Base-by-base conservation (phyloP, 208 protist genomes). In the Trypanosoma avium region DNA sequence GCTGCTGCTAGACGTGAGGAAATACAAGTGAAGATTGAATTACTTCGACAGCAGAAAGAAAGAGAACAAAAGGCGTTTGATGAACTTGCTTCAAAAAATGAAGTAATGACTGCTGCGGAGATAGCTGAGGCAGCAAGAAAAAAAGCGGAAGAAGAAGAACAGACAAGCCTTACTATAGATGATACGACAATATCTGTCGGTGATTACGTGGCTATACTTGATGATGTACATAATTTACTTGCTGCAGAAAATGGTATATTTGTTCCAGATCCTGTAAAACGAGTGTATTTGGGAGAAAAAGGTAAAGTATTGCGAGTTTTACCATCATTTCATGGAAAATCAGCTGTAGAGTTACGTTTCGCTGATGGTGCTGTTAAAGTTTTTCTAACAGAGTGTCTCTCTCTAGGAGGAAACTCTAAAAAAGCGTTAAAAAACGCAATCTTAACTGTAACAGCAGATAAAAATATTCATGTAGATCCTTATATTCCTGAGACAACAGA, bases 331-430 rank as follows among this genome's bases (percentile, higher is more conserved):
- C 78, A 93, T 21, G 87, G 83, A 17, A 91, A 87, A 61, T 67
- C 76, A 12, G 90, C 90, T 24, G 83, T 93, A 32, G 87, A 92
- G 64, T 69, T 96, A 36, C 60, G 74, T 56, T 96, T 96, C 60
- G 87, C 87, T 5, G 90, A 96, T 67, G 84, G 83, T 26, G 83
- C 77, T 4, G 27, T 63, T 9, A 93, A 93, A 56, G 45, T 87
- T 12, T 96, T 96, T 65, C 85, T 93, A 53, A 70, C 61, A 3
- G 78, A 90, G 38, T 96, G 90, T 56, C 69, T 95, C 13, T 68
- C 67, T 33, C 19, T 85, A 10, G 62, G 43, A 3, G 32, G 55
- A 21, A 66, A 52, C n/a, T 30, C 33, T 33, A 75, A 27, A 66
- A 53, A 24, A 24, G 4, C 29, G 26, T 15, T 15, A 19, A 61